These are phyloP conservation scores for Aquilaria sinensis DNA, from an alignment of 345 rosid species.

Conservation along the genomic window DNA sequence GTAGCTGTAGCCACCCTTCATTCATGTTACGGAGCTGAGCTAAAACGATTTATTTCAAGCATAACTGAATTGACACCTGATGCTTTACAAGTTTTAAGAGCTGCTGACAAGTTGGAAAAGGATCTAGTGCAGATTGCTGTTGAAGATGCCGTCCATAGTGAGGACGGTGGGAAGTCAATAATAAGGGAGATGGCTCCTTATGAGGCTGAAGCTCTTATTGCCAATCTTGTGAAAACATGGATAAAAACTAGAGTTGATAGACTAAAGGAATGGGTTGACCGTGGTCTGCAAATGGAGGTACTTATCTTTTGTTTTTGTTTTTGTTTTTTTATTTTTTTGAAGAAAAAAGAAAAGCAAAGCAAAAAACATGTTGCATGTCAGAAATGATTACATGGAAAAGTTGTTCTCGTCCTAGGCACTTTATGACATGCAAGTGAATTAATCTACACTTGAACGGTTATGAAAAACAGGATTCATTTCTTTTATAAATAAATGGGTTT, in stretches of 20 bases:
- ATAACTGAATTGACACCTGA: conserved; percentile 88
- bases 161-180: conserved; percentile 96
- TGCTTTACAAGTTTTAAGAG: conserved; percentile 79
- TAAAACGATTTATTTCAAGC: conserved; percentile 62
- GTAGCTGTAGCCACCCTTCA: conserved; percentile 95
- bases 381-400: too few species aligned
- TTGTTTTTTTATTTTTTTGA: background rate
- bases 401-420: too few species aligned
- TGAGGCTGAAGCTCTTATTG: conserved; percentile 79
- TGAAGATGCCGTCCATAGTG: conserved; percentile 90
- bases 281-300: conserved; percentile 92
- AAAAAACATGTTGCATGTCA: too few species aligned
- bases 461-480: too few species aligned
- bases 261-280: conserved; percentile 80
- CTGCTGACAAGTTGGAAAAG: conserved; percentile 92
- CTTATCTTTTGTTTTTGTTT: background rate
- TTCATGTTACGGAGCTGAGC: conserved; percentile 71
- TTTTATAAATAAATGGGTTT: too few species aligned
- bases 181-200: conserved; percentile 98
- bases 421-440: too few species aligned
- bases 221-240: conserved; percentile 75
- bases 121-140: conserved; percentile 99
- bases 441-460: too few species aligned
- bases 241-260: conserved; percentile 73
- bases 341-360: too few species aligned